phyloP scores from a whole-genome alignment of 768 basidiomycete species.

The Amanita subjunquillea region DNA sequence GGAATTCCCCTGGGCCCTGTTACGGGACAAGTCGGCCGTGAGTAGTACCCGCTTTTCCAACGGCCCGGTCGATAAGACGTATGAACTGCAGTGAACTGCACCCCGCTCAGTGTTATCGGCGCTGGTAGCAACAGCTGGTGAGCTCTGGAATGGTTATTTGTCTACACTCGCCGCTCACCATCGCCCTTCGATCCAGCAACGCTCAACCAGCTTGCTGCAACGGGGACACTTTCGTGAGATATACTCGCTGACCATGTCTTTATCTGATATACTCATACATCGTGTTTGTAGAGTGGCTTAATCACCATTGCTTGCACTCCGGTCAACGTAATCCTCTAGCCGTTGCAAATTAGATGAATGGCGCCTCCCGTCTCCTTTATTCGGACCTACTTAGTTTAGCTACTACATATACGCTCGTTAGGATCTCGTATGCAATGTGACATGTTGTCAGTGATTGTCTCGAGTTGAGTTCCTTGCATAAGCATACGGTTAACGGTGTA shows the following conservation, averaged over 20 bases:
- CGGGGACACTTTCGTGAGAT: slow-evolving; percentile 12
- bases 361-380: not conserved
- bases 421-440: not conserved
- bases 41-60: not conserved
- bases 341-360: not conserved
- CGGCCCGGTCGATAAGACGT: not conserved
- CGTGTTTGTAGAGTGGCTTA: slow-evolving; percentile 6
- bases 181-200: slow-evolving; percentile 6
- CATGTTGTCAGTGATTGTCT: not conserved
- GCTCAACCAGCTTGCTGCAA: slow-evolving; percentile 15
- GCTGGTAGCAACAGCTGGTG: slow-evolving; percentile 11
- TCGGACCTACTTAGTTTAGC: not conserved
- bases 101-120: slow-evolving; percentile 9
- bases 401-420: not conserved
- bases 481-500: too few relatives aligned
- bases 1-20: slow-evolving; percentile 7
- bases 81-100: slow-evolving; percentile 11
- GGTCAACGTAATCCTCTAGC: slow-evolving; percentile 12
- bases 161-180: not conserved
- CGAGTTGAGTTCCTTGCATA: not conserved
- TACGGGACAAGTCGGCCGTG: slow-evolving; percentile 12
- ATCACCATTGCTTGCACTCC: slow-evolving; percentile 13
- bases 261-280: not conserved
- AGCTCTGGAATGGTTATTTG: not conserved
- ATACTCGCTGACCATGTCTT: not conserved